Percentiles rank a stretch among this genome's conserved stretches.
These are phyloP conservation scores for Hymenoscyphus fraxineus DNA, from an alignment of 2,329 filamentous ascomycete genomes.

Conservation along the genomic window DNA sequence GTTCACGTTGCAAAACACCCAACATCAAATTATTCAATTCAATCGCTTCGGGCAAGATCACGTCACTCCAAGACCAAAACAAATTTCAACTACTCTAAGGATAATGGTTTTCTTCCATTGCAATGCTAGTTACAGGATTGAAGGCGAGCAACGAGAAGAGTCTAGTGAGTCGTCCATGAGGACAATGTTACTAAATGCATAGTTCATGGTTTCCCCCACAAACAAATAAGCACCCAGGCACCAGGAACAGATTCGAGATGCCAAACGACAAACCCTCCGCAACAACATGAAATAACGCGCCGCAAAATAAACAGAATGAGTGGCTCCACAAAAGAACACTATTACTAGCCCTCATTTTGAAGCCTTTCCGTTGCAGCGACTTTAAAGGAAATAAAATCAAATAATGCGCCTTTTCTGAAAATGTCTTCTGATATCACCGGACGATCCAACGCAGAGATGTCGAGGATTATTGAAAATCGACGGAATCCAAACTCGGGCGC, in stretches of 20 bases:
- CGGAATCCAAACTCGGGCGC: conserved; percentile 7
- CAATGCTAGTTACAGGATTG: background rate
- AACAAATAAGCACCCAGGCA: background rate
- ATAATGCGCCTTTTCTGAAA: background rate
- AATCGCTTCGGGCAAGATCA: too few species aligned
- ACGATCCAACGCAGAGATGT: background rate
- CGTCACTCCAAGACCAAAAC: too few species aligned
- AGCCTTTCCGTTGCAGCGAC: background rate
- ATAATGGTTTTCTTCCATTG: too few species aligned
- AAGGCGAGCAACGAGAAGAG: background rate
- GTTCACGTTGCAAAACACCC: too few species aligned
- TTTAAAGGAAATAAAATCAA: background rate
- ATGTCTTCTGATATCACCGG: background rate
- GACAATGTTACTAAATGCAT: background rate
- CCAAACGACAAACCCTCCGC: background rate
- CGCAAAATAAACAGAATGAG: background rate
- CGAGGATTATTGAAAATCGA: background rate
- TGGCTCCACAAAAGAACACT: background rate
- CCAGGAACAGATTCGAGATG: background rate
- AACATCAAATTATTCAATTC: too few species aligned
- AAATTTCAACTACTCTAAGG: too few species aligned
- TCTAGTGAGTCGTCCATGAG: background rate
- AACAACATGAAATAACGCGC: background rate
- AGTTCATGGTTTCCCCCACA: background rate
- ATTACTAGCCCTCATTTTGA: background rate